A percentile compares a stretch with the other conserved stretches of the same genome.
These are phyloP conservation scores for Emmonsia crescens DNA, from an alignment of 2,329 filamentous ascomycete species.

Conservation along the genomic window DNA sequence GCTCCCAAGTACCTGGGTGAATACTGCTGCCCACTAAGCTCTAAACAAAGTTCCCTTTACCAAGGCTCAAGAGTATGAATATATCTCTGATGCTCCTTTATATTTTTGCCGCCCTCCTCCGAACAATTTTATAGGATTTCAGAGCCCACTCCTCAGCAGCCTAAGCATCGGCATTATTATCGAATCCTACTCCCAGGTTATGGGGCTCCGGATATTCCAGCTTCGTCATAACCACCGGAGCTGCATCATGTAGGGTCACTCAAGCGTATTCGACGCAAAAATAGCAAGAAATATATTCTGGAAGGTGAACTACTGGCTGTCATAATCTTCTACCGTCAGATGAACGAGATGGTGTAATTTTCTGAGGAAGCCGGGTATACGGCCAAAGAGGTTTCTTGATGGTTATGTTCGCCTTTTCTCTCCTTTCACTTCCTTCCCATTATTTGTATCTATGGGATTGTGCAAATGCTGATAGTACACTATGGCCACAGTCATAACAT, in stretches of 20 bases:
- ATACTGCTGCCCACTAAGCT: too few species aligned
- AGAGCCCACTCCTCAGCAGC: too few species aligned
- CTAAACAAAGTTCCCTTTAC: too few species aligned
- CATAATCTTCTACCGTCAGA: conserved; percentile 10
- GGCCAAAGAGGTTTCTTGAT: conserved; percentile 7
- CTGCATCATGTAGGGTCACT: background rate
- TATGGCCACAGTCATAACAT: conserved; percentile 10
- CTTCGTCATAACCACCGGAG: background rate
- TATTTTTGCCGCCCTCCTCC: too few species aligned
- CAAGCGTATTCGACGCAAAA: background rate
- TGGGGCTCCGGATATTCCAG: background rate
- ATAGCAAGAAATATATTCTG: conserved; percentile 6
- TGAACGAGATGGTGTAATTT: conserved; percentile 10
- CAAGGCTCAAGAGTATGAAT: too few species aligned
- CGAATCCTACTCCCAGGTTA: too few species aligned
- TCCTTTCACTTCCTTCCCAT: conserved; percentile 3
- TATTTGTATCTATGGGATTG: background rate
- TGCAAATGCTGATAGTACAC: background rate
- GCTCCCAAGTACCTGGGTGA: too few species aligned
- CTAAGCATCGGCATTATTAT: too few species aligned
- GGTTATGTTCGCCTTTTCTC: conserved; percentile 3
- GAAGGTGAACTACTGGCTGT: conserved; percentile 8
- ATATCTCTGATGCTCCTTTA: too few species aligned
- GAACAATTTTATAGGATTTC: too few species aligned
- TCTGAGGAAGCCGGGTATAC: conserved; percentile 5